Conservation (phyloP, 805 yeast species). For the Kuraishia hungarica region DNA sequence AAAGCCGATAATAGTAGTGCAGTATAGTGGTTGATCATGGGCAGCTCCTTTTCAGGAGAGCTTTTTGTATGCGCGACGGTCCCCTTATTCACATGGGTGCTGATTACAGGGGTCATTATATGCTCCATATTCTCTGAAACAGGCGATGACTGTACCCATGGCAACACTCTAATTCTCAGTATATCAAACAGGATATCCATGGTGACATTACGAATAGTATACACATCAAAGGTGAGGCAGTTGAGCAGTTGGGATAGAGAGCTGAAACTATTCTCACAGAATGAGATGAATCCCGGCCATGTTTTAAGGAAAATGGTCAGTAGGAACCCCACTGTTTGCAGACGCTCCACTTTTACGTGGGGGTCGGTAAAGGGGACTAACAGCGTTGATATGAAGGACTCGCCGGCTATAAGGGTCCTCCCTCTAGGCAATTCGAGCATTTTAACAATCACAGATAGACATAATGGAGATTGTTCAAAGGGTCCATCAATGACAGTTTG, state of each 20-base stretch:
- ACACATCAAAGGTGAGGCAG: constrained; percentile 53
- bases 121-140: neutral
- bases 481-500: constrained; percentile 49
- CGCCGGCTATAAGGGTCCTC: constrained; percentile 45
- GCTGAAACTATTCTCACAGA: constrained; percentile 46
- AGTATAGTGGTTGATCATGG: constrained; percentile 51
- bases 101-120: constrained; percentile 3
- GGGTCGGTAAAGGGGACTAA: constrained; percentile 66
- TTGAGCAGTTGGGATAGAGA: constrained; percentile 49
- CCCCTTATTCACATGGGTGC: neutral
- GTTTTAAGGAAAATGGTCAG: constrained; percentile 55
- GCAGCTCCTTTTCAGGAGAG: constrained; percentile 29
- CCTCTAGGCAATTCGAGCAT: constrained; percentile 51
- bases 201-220: constrained; percentile 48
- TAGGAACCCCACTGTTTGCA: constrained; percentile 53
- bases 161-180: constrained; percentile 48
- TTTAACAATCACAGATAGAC: constrained; percentile 38
- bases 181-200: constrained; percentile 67
- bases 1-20: constrained; percentile 52
- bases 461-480: constrained; percentile 31
- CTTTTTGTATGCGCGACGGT: constrained; percentile 8
- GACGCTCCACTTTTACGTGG: constrained; percentile 39
- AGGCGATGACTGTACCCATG: constrained; percentile 29
- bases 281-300: constrained; percentile 69
- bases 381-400: constrained; percentile 53